A percentile compares a stretch with the other conserved stretches of the same genome.
Conservation (phyloP, 805 yeast genomes). For the Citeromyces nyonsensis region DNA sequence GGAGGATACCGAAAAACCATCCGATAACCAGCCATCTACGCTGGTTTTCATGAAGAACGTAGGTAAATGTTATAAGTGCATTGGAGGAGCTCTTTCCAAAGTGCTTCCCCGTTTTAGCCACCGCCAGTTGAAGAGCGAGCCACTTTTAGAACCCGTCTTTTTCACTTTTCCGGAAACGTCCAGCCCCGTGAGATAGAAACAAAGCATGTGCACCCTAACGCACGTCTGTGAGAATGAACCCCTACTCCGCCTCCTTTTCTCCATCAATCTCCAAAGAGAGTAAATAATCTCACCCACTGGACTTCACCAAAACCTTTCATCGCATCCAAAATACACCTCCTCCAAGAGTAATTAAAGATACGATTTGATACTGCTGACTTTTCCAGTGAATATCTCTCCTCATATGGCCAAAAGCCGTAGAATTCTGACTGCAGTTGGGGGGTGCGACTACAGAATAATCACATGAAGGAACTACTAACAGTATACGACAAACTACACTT, state of each 20-base stretch:
- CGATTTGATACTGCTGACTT: no score
- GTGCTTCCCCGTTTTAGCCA: conserved; percentile 32
- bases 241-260: conserved; percentile 51
- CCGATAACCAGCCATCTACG: conserved; percentile 97
- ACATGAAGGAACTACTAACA: no score
- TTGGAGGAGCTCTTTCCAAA: conserved; percentile 8
- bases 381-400: no score
- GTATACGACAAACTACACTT: no score
- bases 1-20: conserved; percentile 84
- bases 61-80: conserved; percentile 65
- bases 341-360: conserved; percentile 2
- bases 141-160: conserved; percentile 11
- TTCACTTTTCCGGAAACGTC: conserved; percentile 31
- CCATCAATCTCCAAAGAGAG: conserved; percentile 20
- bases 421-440: no score
- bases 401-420: no score
- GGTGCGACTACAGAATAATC: no score
- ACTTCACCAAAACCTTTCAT: not conserved
- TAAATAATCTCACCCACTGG: conserved; percentile 3
- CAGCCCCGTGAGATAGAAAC: conserved; percentile 78
- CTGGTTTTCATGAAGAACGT: conserved; percentile 87
- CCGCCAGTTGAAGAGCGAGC: conserved; percentile 35
- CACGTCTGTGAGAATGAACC: conserved; percentile 55
- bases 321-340: conserved; percentile 1
- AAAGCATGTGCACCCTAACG: conserved; percentile 31